Base-by-base conservation (phyloP, 805 yeast genomes). In the Maudiozyma turicensis region DNA sequence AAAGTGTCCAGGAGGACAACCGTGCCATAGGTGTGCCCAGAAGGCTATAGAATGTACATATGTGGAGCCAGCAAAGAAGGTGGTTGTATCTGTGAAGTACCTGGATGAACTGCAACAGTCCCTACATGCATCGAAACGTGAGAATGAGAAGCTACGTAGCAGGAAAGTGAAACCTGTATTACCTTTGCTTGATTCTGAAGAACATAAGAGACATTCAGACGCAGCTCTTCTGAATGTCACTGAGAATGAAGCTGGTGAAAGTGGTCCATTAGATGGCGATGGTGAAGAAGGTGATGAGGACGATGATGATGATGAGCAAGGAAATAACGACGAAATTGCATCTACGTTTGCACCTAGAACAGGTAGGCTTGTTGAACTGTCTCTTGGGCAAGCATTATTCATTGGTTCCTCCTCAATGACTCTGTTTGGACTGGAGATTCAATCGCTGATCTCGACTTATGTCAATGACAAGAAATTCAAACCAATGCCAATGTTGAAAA, bases 331-430 rank as follows among this genome's bases (percentile, higher is more conserved):
- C 46, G 86, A 82, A 54, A 78, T 82, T 8, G 81, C 82, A 4
- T 82, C 84, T 2, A 86, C 87, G 8, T 81, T 84, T 48, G 72
- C 84, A 28, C 87, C 82, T 55, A 78, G 80, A 54, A 78, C 81
- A 56, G 88, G 91, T 2, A 73, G 87, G 47, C 67, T 85, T 40
- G 80, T 85, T 2, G 83, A 82, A 55, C 82, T 89, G 0, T 72
- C 87, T 53, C 82, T 88, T 0, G 91, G 91, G 5, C 87, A 83
- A 56, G 75, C 79, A 50, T 76, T 84, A 38, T 85, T 84, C 58
- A 86, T 84, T 37, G 95, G 95, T 0, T 81, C 89, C 0, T 83
- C 90, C 0, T 84, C 91, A 0, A 84, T 85, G 90, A 84, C 93
- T 0, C 64, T 84, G 14, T 85, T 85, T 63, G 90, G 90, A 6